Base-by-base conservation (phyloP, 306 rosid species). In the Betula pendula region DNA sequence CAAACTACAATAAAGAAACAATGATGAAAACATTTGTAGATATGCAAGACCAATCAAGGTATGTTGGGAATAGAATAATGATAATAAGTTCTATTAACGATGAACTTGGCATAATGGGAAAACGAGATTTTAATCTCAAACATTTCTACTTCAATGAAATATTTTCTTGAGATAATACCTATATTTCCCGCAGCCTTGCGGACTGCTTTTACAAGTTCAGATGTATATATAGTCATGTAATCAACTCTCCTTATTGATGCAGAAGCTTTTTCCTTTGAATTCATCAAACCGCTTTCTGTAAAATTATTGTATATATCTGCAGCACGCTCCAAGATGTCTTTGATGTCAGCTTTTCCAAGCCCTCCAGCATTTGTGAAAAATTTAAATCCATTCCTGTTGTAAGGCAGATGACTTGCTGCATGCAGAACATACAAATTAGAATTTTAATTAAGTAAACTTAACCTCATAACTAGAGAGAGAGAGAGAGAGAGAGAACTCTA, bases 341-440 rank as follows among this genome's bases (percentile, higher is more conserved):
- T 88, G 75, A 95, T 95, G 85, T 90, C 97, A 76, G 92, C 83
- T 88, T 95, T 95, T 73, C 98, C 97, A 73, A 95, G 97, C 50
- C 98, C 98, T 75, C 98, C 96, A 48, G 83, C 81, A 74, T 87
- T 90, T 24, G 97, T 95, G 87, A 95, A 95, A 89, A 95, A 88
- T 81, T 90, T 92, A 84, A 95, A 92, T 75, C 98, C 97, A 81
- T 95, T 95, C 77, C 98, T 81, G 91, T 95, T 92, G 87, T 83
- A 95, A 55, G 98, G 98, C 78, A 95, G 92, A 83, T 95, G 98
- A 84, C 98, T 95, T 48, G 97, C 98, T 90, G 91, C 82, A 83
- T 84, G 85, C 78, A 80, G 62, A 53, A 5, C 16, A 35, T 35
- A 48, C 47, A 62, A 24, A 47, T 75, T 29, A 53, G 73, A 73